phyloP scores from a whole-genome alignment of 2,329 filamentous ascomycete genomes.

The Aphanoascus verrucosus region DNA sequence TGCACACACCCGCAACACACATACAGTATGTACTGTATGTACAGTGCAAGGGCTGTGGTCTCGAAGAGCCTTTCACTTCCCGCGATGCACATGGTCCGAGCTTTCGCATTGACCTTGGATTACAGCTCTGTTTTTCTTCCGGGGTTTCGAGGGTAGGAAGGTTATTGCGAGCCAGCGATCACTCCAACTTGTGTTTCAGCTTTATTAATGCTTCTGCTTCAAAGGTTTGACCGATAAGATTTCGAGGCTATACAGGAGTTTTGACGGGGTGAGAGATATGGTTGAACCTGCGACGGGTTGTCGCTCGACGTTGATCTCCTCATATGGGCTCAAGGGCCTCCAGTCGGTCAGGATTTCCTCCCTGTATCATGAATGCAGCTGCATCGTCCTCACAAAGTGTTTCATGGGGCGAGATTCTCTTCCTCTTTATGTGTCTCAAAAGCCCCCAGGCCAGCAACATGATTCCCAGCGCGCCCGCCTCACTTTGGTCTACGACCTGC shows the following conservation, averaged over 20 bases:
- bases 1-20: too few species aligned
- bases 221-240: neutral
- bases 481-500: neutral
- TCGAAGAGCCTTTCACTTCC: neutral
- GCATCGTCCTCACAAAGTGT: too few species aligned
- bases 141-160: neutral
- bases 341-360: too few species aligned
- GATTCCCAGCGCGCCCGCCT: neutral
- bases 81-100: neutral
- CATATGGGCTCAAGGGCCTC: too few species aligned
- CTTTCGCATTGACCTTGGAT: neutral
- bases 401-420: neutral
- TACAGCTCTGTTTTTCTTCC: neutral
- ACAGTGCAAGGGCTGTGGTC: neutral
- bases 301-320: neutral
- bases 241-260: too few species aligned
- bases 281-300: neutral
- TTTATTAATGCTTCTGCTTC: neutral
- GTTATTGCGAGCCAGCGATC: neutral
- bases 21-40: too few species aligned
- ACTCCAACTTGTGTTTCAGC: neutral
- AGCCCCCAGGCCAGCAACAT: neutral
- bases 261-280: too few species aligned
- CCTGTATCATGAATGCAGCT: too few species aligned
- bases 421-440: neutral